phyloP scores from a whole-genome alignment of 805 yeast genomes.

The Geotrichum ghanense region DNA sequence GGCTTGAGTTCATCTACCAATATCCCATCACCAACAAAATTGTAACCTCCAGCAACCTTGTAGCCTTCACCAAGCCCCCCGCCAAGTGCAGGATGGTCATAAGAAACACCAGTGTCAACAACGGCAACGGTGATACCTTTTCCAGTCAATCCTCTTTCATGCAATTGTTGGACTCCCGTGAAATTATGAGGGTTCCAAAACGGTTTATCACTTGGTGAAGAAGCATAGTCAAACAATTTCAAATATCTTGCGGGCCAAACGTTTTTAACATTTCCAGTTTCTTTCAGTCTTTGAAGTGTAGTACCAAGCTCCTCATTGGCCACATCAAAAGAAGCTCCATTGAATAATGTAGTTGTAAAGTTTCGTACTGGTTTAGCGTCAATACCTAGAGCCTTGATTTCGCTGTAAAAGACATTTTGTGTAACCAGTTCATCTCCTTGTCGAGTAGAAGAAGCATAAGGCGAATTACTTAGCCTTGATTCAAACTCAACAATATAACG shows the following conservation, averaged over 20 bases:
- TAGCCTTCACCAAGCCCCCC: conserved; percentile 15
- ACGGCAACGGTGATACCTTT: conserved; percentile 11
- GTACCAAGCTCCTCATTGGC: background rate
- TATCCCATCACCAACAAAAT: conserved; percentile 10
- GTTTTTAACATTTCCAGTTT: conserved; percentile 4
- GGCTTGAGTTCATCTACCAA: conserved; percentile 3
- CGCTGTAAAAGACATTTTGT: background rate
- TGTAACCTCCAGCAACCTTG: conserved; percentile 13
- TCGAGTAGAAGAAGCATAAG: background rate
- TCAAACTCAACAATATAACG: conserved; percentile 2
- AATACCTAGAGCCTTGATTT: background rate
- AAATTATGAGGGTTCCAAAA: conserved; percentile 14
- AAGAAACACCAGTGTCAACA: conserved; percentile 9
- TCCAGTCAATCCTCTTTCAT: conserved; percentile 11
- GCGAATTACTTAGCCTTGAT: background rate
- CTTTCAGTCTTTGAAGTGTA: conserved; percentile 1
- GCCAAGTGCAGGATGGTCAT: conserved; percentile 11
- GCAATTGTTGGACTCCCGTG: conserved; percentile 15
- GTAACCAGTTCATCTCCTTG: background rate
- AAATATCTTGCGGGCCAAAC: conserved; percentile 4
- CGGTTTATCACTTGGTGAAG: background rate
- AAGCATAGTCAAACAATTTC: background rate
- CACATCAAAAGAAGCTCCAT: conserved; percentile 2
- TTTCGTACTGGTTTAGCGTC: background rate
- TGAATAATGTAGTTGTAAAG: background rate